Percentiles rank a stretch among this genome's conserved stretches.
Conservation (phyloP, 192 early-diverging fungal genomes). For the Jimgerdemannia lactiflua region DNA sequence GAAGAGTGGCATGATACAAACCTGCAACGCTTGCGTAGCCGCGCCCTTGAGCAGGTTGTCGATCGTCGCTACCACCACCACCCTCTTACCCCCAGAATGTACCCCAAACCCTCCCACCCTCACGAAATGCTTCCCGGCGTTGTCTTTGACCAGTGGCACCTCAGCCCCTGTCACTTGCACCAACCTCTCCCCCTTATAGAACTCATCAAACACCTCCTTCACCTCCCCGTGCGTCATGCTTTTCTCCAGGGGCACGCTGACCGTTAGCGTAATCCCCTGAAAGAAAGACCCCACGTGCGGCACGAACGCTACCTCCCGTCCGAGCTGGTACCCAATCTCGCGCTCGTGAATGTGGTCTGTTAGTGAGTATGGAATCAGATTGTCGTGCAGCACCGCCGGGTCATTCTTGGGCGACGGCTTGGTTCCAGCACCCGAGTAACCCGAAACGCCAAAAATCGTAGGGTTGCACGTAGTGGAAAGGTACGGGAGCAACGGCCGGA, state of each 20-base stretch:
- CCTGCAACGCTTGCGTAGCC: constrained; percentile 96
- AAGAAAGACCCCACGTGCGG: constrained; percentile 92
- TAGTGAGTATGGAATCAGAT: constrained; percentile 89
- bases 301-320: constrained; percentile 68
- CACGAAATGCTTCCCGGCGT: constrained; percentile 85
- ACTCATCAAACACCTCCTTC: constrained; percentile 61
- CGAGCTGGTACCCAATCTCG: constrained; percentile 82
- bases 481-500: constrained; percentile 79
- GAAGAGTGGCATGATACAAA: constrained; percentile 22
- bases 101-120: constrained; percentile 94
- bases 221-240: constrained; percentile 73
- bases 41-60: constrained; percentile 99
- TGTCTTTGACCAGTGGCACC: constrained; percentile 86
- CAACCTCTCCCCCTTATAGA: constrained; percentile 77
- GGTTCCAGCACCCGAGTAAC: constrained; percentile 99
- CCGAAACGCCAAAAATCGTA: constrained; percentile 93
- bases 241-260: constrained; percentile 81
- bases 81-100: constrained; percentile 70
- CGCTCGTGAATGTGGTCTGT: constrained; percentile 97
- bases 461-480: constrained; percentile 52
- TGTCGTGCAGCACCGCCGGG: constrained; percentile 79
- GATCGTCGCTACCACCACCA: constrained; percentile 88
- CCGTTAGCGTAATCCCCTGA: constrained; percentile 91
- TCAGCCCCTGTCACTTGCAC: constrained; percentile 62
- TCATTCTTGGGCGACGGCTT: constrained; percentile 97